These are phyloP conservation scores for Alternaria triticimaculans DNA, from an alignment of 2,329 filamentous ascomycete species.

Conservation along the genomic window DNA sequence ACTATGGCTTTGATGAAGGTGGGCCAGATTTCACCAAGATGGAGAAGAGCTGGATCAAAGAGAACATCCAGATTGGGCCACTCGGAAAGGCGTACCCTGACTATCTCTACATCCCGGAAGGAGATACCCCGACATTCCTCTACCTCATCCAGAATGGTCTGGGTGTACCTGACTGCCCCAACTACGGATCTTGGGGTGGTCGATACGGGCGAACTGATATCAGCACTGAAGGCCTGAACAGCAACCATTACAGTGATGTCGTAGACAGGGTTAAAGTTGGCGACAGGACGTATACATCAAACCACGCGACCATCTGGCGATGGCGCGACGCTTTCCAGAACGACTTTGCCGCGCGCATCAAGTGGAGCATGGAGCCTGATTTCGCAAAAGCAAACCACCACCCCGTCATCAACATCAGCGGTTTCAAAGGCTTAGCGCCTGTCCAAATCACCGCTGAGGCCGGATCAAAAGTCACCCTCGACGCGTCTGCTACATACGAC, in stretches of 20 bases:
- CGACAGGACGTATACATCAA: conserved; percentile 47
- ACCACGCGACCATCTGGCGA: conserved; percentile 61
- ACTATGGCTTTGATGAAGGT: conserved; percentile 56
- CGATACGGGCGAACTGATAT: conserved; percentile 50
- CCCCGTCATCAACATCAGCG: conserved; percentile 56
- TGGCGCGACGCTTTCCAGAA: conserved; percentile 61
- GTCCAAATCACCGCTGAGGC: conserved; percentile 53
- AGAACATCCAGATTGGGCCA: conserved; percentile 61
- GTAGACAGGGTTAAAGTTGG: conserved; percentile 47
- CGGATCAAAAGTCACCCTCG: conserved; percentile 50
- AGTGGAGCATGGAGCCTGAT: conserved; percentile 53
- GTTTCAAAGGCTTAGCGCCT: conserved; percentile 46
- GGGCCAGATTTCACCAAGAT: conserved; percentile 59
- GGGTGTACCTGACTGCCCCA: conserved; percentile 54
- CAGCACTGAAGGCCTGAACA: conserved; percentile 42
- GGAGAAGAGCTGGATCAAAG: conserved; percentile 59
- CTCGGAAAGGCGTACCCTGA: conserved; percentile 54
- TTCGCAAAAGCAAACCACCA: conserved; percentile 54
- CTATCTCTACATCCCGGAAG: conserved; percentile 60
- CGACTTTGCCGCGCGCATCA: conserved; percentile 58
- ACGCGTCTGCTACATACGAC: conserved; percentile 57
- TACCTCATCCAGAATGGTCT: conserved; percentile 59
- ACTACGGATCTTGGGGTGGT: conserved; percentile 60
- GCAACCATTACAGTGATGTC: conserved; percentile 50
- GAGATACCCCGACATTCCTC: conserved; percentile 60